Evolutionary conservation across 345 rosid species (phyloP), one percentile per base, ranked within the genome.

Genomic region (Dipteronia dyeriana): DNA sequence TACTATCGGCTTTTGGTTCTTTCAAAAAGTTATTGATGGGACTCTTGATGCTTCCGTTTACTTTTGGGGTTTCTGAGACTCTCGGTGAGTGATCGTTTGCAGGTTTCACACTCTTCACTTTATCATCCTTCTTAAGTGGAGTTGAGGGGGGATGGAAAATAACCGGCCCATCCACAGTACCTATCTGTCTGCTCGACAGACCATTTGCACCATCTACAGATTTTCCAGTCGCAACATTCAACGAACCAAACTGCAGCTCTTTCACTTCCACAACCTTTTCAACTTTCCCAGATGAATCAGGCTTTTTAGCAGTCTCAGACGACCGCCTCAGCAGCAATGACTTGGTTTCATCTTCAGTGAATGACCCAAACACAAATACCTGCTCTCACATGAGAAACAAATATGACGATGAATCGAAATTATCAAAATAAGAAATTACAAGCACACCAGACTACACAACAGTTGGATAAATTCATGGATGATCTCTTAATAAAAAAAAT

Each of bases 311-410:
- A 74, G 61, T 87, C 49, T 71, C 90, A 82, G 86, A 38, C 34
- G 89, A 66, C 70, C 75, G 83, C 66, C 79, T 86, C 66, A 67
- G 79, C 79, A 87, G 84, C 82, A 81, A 86, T 64, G 88, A 89
- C 79, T 75, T 90, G 59, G 95, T 92, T 79, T 94, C 98, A 23
- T 96, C 93, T 85, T 94, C 97, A 23, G 95, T 90, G 81, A 96
- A 96, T 34, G 98, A 96, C 38, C 98, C 98, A 82, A 96, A 96
- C 73, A 94, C 57, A 56, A 94, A 41, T 31, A 90, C 70, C 91
- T 93, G 87, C 79, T 51, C 29, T 67, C 81, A 39, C 34, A 51
- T 59, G 19, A 80, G 0, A 78, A 61, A 49, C 2, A 72, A 5
- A 63, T 20, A 7, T 34, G 31, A 76, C 5, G 57, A 53, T 79